Conservation (phyloP, 495 filamentous ascomycete genomes). For the Aspergillus biplanus region DNA sequence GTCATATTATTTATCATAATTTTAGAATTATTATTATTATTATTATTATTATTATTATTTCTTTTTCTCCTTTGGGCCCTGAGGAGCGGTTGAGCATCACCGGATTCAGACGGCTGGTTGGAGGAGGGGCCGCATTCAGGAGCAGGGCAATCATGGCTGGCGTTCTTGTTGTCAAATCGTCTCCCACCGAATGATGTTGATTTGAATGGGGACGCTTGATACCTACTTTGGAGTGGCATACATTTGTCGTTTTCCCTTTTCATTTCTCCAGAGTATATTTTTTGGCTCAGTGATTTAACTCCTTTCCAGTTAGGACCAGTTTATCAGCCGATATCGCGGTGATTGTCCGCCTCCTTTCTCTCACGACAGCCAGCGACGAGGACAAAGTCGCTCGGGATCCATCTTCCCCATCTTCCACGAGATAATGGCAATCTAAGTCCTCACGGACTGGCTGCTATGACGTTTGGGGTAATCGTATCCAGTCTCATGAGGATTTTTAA, state of each 20-base stretch:
- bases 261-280: not conserved
- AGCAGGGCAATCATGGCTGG: constrained; percentile 6
- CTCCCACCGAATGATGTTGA: constrained; percentile 12
- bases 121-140: constrained; percentile 15
- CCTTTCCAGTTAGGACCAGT: not conserved
- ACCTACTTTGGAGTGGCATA: constrained; percentile 16
- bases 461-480: constrained; percentile 7
- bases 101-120: constrained; percentile 5
- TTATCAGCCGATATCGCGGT: constrained; percentile 4
- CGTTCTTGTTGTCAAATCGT: constrained; percentile 13
- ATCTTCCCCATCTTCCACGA: not conserved
- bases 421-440: too few relatives aligned
- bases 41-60: not conserved
- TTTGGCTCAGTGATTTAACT: not conserved
- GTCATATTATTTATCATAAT: too few relatives aligned
- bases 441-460: not conserved
- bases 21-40: not conserved
- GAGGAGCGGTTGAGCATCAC: constrained; percentile 9
- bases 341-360: not conserved
- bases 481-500: not conserved
- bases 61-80: constrained; percentile 16
- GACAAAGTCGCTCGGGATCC: not conserved
- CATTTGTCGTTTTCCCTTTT: constrained; percentile 1
- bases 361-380: not conserved
- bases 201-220: constrained; percentile 17